Evolutionary conservation across 1,284 basidiomycete genomes (phyloP), one percentile per base, ranked within the genome.

Genomic region (Cutaneotrichosporon cavernicola): DNA sequence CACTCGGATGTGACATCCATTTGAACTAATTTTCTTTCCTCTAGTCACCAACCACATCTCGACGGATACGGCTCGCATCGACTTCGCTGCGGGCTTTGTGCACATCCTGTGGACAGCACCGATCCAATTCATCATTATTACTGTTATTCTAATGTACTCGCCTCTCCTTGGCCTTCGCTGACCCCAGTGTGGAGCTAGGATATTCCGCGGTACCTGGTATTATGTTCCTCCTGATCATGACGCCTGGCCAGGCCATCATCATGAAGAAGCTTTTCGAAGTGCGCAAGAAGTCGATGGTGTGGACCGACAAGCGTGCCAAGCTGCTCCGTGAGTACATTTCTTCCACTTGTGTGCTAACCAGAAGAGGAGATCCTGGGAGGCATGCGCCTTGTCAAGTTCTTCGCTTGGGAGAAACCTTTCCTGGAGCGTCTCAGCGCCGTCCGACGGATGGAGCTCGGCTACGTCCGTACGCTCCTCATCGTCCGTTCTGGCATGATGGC

Each of bases 301-400:
- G 90, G 90, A 97, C 94, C 31, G 84, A 86, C 73, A 69, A 84
- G 67, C 77, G 83, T 13, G 80, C 78, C 13, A 82, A 94, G 72
- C 73, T 83, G 7, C 75, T 83, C 1, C 80, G 34, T 36, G 34
- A 36, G 34, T 36, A 13, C 8, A 9, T 13, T 36, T 36, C 8
- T 13, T 36, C 34, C 5, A 5, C 34, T 36, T 36, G 8, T 36
- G 11, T 13, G 34, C 34, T 36, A 36, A 36, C 34, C 1, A 13
- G 11, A 8, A 36, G 34, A 81, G 65, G 83, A 84, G 68, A 83
- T 95, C 4, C 80, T 96, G 2, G 87, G 88, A 21, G 90, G 90
- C 0, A 93, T 95, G 86, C 88, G 90, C 70, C 85, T 95, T 62
- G 90, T 95, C 84, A 97, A 96, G 78, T 89, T 89, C 78, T 78